phyloP scores from a whole-genome alignment of 371 early-diverging fungal species.

The Syncephalis fuscata region DNA sequence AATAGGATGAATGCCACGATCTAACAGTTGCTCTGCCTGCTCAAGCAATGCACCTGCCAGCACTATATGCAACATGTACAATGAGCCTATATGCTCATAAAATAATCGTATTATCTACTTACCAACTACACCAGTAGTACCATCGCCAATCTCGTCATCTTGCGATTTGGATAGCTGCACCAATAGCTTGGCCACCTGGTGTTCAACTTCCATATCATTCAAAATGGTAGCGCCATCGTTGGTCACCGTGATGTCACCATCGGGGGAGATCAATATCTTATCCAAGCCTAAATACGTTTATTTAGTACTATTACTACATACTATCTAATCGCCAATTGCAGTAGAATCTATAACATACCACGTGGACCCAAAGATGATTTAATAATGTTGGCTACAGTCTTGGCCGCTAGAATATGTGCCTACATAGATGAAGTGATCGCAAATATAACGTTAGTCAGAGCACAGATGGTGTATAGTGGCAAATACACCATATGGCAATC shows the following conservation, averaged over 20 bases:
- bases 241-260: conserved; percentile 98
- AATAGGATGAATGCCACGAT: conserved; percentile 98
- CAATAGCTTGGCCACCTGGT: conserved; percentile 97
- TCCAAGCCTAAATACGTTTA: conserved; percentile 66
- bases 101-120: conserved; percentile 10
- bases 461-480: neutral
- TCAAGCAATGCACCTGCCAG: conserved; percentile 97
- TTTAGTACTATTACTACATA: no score
- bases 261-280: conserved; percentile 98
- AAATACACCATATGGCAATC: neutral
- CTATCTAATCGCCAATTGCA: neutral
- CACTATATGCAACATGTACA: conserved; percentile 28
- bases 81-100: neutral
- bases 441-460: neutral
- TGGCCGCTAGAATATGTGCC: conserved; percentile 96
- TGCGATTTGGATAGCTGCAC: conserved; percentile 97
- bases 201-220: conserved; percentile 96
- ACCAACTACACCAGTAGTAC: conserved; percentile 99
- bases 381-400: conserved; percentile 90
- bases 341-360: conserved; percentile 37
- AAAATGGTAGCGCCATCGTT: conserved; percentile 99
- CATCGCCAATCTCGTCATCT: conserved; percentile 99
- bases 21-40: conserved; percentile 90
- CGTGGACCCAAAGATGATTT: conserved; percentile 99
- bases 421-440: conserved; percentile 16